Conservation (phyloP, 192 early-diverging fungal species). For the Coemansia sp. region DNA sequence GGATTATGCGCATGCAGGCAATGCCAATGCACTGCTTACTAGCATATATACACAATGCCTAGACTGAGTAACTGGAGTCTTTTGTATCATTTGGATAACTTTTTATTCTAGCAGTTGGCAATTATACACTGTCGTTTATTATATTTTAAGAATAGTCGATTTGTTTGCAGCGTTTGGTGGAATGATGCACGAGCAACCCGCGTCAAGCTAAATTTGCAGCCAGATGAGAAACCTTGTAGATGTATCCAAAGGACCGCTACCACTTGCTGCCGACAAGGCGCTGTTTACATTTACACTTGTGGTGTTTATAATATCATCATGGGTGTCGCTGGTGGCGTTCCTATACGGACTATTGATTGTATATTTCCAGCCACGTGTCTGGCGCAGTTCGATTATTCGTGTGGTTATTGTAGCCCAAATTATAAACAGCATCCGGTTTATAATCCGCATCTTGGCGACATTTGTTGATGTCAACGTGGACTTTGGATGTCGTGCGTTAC, state of each 20-base stretch:
- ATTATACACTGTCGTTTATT: neutral
- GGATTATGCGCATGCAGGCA: neutral
- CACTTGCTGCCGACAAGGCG: neutral
- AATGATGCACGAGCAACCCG: neutral
- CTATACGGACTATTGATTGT: slow-evolving; percentile 24
- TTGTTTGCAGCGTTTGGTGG: neutral
- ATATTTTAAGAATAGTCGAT: neutral
- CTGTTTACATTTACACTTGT: slow-evolving; percentile 14
- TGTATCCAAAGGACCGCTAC: slow-evolving; percentile 14
- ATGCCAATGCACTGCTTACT: neutral
- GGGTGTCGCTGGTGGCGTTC: slow-evolving; percentile 21
- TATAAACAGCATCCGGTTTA: slow-evolving; percentile 30
- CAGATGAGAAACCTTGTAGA: neutral
- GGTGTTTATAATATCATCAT: slow-evolving; percentile 13
- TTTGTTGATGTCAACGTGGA: slow-evolving; percentile 5
- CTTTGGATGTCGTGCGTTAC: slow-evolving; percentile 24
- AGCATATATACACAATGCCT: neutral
- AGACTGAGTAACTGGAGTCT: neutral
- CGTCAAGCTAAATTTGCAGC: slow-evolving; percentile 1
- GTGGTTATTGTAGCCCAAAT: slow-evolving; percentile 31
- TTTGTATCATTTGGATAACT: neutral
- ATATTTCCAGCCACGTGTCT: slow-evolving; percentile 6
- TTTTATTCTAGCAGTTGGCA: neutral
- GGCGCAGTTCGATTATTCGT: slow-evolving; percentile 32
- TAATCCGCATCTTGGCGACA: slow-evolving; percentile 19